phyloP scores from a whole-genome alignment of 2,329 filamentous ascomycete genomes.

The Diaporthe humulicola region DNA sequence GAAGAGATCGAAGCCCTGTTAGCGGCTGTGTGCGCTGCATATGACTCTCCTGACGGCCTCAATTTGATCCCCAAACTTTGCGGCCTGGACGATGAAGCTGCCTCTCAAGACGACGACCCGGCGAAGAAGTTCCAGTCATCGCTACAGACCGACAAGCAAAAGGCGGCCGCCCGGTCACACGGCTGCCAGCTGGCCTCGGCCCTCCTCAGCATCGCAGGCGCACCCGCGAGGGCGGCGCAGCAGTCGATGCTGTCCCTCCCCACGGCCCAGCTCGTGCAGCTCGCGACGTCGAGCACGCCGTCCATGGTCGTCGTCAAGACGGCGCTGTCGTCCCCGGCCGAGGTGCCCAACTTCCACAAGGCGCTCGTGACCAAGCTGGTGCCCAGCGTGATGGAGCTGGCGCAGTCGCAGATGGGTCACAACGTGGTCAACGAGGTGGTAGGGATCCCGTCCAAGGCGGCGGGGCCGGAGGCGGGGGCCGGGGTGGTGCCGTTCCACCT shows the following conservation, averaged over 20 bases:
- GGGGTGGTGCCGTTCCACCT: slow-evolving; percentile 67
- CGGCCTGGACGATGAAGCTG: slow-evolving; percentile 53
- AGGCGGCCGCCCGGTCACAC: slow-evolving; percentile 70
- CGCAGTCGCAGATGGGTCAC: slow-evolving; percentile 64
- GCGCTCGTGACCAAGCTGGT: slow-evolving; percentile 62
- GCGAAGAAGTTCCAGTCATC: slow-evolving; percentile 45
- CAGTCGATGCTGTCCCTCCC: slow-evolving; percentile 75
- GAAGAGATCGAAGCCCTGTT: slow-evolving; percentile 58
- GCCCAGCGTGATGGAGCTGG: slow-evolving; percentile 60
- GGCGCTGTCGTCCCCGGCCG: slow-evolving; percentile 61
- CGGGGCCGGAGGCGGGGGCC: slow-evolving; percentile 48
- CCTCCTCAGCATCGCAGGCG: slow-evolving; percentile 81
- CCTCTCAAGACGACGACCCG: slow-evolving; percentile 44
- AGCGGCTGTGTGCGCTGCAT: slow-evolving; percentile 64
- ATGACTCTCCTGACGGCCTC: slow-evolving; percentile 59
- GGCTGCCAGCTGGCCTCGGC: slow-evolving; percentile 85
- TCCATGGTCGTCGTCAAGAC: slow-evolving; percentile 65
- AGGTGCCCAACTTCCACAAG: slow-evolving; percentile 69
- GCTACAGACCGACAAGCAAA: slow-evolving; percentile 67
- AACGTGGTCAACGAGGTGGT: slow-evolving; percentile 64
- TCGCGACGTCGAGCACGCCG: slow-evolving; percentile 70
- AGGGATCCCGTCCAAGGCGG: slow-evolving; percentile 62
- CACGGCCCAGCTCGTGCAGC: slow-evolving; percentile 67
- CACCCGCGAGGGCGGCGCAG: slow-evolving; percentile 78
- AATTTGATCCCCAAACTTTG: slow-evolving; percentile 65